phyloP scores from a whole-genome alignment of 208 protist genomes.

The Plasmodiophora brassicae region DNA sequence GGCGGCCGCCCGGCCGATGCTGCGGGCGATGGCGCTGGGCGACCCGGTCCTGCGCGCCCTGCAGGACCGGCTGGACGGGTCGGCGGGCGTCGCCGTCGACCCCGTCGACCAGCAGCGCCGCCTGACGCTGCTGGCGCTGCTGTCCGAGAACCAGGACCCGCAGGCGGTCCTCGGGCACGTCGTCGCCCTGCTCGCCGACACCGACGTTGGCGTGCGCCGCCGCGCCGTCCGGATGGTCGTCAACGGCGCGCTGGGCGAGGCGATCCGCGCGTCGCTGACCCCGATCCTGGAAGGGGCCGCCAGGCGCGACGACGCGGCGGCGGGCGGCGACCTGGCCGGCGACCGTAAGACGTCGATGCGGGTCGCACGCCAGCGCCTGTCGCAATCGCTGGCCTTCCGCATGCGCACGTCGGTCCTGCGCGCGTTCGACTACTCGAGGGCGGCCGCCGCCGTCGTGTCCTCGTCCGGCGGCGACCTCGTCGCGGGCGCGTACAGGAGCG shows the following conservation, averaged over 20 bases:
- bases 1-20: not conserved
- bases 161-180: not conserved
- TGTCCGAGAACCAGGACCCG: not conserved
- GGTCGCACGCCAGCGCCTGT: too few species aligned
- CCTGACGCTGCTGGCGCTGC: not conserved
- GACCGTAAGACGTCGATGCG: too few species aligned
- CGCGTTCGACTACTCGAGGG: not conserved
- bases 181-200: not conserved
- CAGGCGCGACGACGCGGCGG: too few species aligned
- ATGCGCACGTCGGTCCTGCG: not conserved
- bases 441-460: too few species aligned
- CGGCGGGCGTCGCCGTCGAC: not conserved
- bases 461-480: too few species aligned
- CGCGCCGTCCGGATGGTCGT: not conserved
- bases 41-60: not conserved
- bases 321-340: too few species aligned
- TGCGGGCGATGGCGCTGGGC: not conserved
- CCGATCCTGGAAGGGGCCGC: not conserved
- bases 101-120: not conserved
- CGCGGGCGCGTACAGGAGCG: too few species aligned
- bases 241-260: not conserved
- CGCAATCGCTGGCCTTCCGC: not conserved
- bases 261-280: not conserved
- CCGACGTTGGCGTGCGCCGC: not conserved
- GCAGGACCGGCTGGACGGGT: not conserved